Base-by-base conservation (phyloP, 2,329 filamentous ascomycete genomes). In the Talaromyces sp. region DNA sequence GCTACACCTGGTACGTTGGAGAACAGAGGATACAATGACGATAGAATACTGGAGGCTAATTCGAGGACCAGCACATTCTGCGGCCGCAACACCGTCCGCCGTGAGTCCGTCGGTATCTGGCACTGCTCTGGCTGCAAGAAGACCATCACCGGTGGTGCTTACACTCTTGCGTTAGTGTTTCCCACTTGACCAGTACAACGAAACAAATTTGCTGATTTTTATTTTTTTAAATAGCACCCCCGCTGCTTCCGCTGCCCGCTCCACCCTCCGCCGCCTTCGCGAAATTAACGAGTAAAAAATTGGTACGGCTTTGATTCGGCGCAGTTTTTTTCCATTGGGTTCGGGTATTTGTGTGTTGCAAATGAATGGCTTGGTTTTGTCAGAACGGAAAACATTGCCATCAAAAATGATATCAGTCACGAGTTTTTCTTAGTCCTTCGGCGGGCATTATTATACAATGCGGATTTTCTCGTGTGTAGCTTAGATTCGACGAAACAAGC, bases 111-210 rank as follows among this genome's bases (percentile, higher is more conserved):
- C 73, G 93, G 93, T 75, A 97, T 96, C 86, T 97, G 93, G 93
- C 86, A 93, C 81, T 99, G 95, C 90, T 89, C 87, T 81, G 86
- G 89, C 64, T 98, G 95, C 89, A 88, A 90, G 80, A 97, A 97
- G 89, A 91, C 88, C 75, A 86, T 93, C 71, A 93, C 91, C 73
- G 91, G 91, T 80, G 91, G 93, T 82, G 95, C 93, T 76, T 98
- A 96, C 86, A 89, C 87, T 74, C 89, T 98, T 79, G 89, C 95
- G 93, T 97, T 91, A 83, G 93, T 95, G 66, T 63, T 62, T 63
- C 64, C 64, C 35, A 2, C 17, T 58, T 43, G 17, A 35, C 32
- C 1, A 51, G 19, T 11, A 43, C 21, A 26, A n/a, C 24, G 3
- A 4, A 49, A 52, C 46, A 17, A 59, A 58, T 62, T 69, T 58